Base-by-base conservation (phyloP, 2,329 filamentous ascomycete species). In the Talaromyces marneffei region DNA sequence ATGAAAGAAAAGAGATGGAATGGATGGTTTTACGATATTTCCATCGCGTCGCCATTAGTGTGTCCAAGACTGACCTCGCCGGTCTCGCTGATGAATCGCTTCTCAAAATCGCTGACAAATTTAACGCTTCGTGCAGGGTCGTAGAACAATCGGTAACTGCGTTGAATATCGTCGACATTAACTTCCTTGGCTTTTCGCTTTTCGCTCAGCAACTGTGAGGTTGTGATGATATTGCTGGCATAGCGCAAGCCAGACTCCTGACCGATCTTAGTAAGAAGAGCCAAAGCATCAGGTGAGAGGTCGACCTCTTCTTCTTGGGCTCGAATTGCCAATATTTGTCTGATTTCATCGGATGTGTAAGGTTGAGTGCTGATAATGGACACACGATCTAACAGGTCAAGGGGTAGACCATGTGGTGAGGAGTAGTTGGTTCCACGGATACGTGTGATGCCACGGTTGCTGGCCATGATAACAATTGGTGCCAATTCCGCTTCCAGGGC, bases 381-480 rank as follows among this genome's bases (percentile, higher is more conserved):
- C 33, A 97, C 90, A 20, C 94, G 88, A 75, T 99, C 94, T 54
- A 99, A 83, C 77, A 99, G 96, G 78, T 99, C 94, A 50, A 97
- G 85, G 0, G 94, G 94, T 46, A 99, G 82, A 29, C 94, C 94
- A 74, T 99, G 94, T 1, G 94, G 94, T 68, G 90, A 94, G 69
- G 86, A 88, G 79, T 97, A 97, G 74, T 91, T 90, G 60, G 94
- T 99, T 62, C 94, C 94, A 33, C 94, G 87, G 71, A 99, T 97
- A 67, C 89, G 88, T 39, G 94, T 90, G 75, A 92, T 86, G 66
- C 94, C 94, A 63, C 94, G 85, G 80, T 99, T 99, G 82, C 90
- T 96, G 59, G 94, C 94, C 94, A 99, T 99, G 78, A 99, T 99
- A 75, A 99, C 92, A 66, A 99, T 92, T 40, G 94, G 94, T 1